Evolutionary conservation across 805 yeast genomes (phyloP), one percentile per base, ranked within the genome.

Genomic region (Saccharomyces eubayanus): DNA sequence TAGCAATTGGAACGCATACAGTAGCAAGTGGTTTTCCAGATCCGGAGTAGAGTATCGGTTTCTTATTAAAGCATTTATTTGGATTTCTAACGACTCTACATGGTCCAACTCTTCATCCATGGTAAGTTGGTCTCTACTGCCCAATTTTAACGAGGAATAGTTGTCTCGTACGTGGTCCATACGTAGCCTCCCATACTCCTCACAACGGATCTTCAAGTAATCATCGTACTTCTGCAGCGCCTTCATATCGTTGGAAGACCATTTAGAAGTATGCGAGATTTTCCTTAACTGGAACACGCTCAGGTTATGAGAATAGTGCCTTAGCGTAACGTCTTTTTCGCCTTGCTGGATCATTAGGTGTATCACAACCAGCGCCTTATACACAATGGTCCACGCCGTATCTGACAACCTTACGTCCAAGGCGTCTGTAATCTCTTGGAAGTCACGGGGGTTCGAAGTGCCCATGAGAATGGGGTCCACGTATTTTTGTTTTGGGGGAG

Each of bases 271-370:
- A 45, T 58, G 55, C 53, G 57, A 47, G 40, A 59, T 68, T 36
- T 60, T 72, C 67, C 57, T 78, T 62, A 68, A 76, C 60, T 77
- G 80, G 65, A 80, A 75, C 73, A 77, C 77, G 53, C 75, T 73
- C 50, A 76, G 79, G 59, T 74, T 76, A n/a, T 70, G 70, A 55
- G 78, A 71, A 53, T 80, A 73, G 69, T 76, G 89, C 43, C 77
- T 71, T 59, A 91, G 74, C 0, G 90, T 79, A n/a, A 80, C 84
- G 62, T 87, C 84, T 45, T 76, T 78, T 55, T 85, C 89, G 14
- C 97, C 97, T 65, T 92, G 97, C 51, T 96, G 80, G 47, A 91
- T 82, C 92, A 91, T 85, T 51, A 89, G 83, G 72, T 91, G 98
- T 40, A 86, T 65, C 46, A 91, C 94, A 57, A 91, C 77, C 59